phyloP scores from a whole-genome alignment of 148 eudicot genomes.

The Spergularia bocconei region DNA sequence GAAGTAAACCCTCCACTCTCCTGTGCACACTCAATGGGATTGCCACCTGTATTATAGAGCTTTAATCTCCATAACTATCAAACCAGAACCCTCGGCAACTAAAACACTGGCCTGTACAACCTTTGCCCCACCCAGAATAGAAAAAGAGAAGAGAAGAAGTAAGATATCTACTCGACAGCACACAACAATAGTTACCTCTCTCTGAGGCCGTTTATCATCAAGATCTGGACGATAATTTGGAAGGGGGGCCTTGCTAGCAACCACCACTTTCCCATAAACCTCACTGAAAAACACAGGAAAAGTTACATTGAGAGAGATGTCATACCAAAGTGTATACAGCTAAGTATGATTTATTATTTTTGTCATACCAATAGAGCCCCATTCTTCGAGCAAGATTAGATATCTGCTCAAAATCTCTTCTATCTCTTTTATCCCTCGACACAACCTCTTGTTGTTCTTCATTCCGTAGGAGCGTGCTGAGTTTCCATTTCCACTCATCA shows the following conservation, averaged over 20 bases:
- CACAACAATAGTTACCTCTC: slow-evolving; percentile 63
- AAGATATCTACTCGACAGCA: not conserved
- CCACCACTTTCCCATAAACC: slow-evolving; percentile 87
- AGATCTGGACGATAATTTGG: slow-evolving; percentile 98
- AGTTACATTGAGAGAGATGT: not conserved
- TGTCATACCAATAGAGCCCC: slow-evolving; percentile 85
- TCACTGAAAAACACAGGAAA: slow-evolving; percentile 42
- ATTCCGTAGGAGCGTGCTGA: slow-evolving; percentile 72
- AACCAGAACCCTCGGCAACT: not conserved
- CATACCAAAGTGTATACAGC: not conserved
- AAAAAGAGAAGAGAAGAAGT: not conserved
- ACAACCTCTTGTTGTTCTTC: slow-evolving; percentile 83
- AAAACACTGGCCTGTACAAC: slow-evolving; percentile 2
- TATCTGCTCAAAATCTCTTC: slow-evolving; percentile 90
- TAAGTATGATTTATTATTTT: slow-evolving; percentile 4
- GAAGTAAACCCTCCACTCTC: slow-evolving; percentile 97
- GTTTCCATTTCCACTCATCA: slow-evolving; percentile 99
- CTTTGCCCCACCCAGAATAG: not conserved
- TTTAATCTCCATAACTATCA: slow-evolving; percentile 6
- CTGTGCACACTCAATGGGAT: slow-evolving; percentile 92
- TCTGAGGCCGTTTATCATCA: slow-evolving; percentile 98
- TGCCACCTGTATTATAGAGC: slow-evolving; percentile 58
- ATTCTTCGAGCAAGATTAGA: slow-evolving; percentile 85
- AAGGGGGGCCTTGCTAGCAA: slow-evolving; percentile 96
- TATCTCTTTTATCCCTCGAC: slow-evolving; percentile 86